These are phyloP conservation scores for Salvia rosmarinus DNA, from an alignment of 257 asterid genomes.

Conservation along the genomic window DNA sequence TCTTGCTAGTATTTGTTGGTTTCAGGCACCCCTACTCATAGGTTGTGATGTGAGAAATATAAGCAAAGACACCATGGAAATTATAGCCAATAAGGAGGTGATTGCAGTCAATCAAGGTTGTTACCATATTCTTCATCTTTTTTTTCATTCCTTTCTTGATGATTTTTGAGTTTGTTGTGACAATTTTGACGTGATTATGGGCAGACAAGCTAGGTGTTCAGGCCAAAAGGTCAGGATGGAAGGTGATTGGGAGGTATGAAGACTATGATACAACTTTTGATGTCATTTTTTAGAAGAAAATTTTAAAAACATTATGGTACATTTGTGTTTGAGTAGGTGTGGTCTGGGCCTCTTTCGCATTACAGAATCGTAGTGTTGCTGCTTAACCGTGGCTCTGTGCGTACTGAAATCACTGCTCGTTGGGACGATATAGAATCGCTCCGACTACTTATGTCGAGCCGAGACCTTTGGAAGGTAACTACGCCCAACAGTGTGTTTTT, in stretches of 20 bases:
- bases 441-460: slow-evolving; percentile 44
- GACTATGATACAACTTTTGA: background rate
- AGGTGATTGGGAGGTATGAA: slow-evolving; percentile 68
- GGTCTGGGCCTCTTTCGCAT: slow-evolving; percentile 82
- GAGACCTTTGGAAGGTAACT: slow-evolving; percentile 84
- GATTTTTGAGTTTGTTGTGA: background rate
- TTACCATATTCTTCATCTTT: background rate
- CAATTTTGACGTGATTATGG: background rate
- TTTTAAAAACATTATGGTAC: background rate
- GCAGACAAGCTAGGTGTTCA: slow-evolving; percentile 73
- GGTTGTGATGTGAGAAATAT: slow-evolving; percentile 75
- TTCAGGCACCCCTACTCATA: slow-evolving; percentile 63
- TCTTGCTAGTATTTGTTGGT: no score
- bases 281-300: background rate
- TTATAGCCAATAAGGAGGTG: slow-evolving; percentile 67
- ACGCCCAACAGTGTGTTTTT: no score
- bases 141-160: background rate
- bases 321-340: slow-evolving; percentile 44
- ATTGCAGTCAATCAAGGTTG: slow-evolving; percentile 81
- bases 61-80: slow-evolving; percentile 60
- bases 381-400: slow-evolving; percentile 59
- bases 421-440: slow-evolving; percentile 80
- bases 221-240: slow-evolving; percentile 82
- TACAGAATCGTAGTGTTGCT: slow-evolving; percentile 63
- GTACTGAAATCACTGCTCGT: slow-evolving; percentile 51